Evolutionary conservation across 768 basidiomycete genomes (phyloP), one percentile per base, ranked within the genome.

Genomic region (Suillus paluster): DNA sequence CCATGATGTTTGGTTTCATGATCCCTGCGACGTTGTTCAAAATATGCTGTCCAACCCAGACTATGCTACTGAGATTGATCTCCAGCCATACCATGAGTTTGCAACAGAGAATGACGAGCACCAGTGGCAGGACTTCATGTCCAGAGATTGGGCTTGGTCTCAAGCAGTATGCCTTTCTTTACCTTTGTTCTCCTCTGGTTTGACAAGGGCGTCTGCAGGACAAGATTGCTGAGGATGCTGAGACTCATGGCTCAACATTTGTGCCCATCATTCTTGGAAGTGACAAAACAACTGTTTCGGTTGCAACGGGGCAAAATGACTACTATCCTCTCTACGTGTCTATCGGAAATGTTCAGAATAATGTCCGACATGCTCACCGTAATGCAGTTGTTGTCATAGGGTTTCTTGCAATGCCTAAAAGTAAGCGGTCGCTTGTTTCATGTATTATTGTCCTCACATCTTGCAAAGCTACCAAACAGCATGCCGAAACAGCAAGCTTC

Each of bases 371-470:
- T 38, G 64, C 61, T 14, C 64, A 64, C 33, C 53, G 42, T 14
- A 49, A 64, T 60, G 59, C 44, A 2, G 48, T 64, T 10, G 58
- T 59, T 0, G 60, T 74, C 10, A 59, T 77, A 21, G 75, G 66
- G 0, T 78, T 78, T 61, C 63, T 73, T 25, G 59, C 70, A 8
- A 74, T 75, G 33, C 68, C 72, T 5, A 73, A 73, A 68, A 66
- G 73, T 76, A 62, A 42, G 66, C 66, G 15, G 60, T 9, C 21
- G 38, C 38, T 11, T 38, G n/a, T 38, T 38, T 38, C 14, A 12
- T 38, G 11, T 38, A 4, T 11, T 38, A 12, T 38, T 11, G 10
- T 38, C 38, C 9, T 38, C 14, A 38, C 38, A 2, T 12, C 44
- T n/a, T n/a, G n/a, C 41, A 19, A 44, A 58, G 38, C 63, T 5